phyloP scores from a whole-genome alignment of 192 early-diverging fungal genomes.

The Kappamyces sp. region DNA sequence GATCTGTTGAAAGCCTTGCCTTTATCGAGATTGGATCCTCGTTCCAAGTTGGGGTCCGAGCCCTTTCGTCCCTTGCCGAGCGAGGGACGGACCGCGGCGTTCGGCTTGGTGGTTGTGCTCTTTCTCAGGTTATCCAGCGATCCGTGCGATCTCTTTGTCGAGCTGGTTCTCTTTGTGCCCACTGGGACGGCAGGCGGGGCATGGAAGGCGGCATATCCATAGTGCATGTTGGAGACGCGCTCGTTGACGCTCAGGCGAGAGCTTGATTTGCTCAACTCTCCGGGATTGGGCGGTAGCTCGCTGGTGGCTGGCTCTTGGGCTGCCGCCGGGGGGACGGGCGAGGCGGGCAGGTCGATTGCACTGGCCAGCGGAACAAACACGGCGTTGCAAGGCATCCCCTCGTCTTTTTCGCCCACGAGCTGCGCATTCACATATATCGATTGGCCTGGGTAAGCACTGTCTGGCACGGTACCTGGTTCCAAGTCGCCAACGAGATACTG shows the following conservation, averaged over 20 bases:
- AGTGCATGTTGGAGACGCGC: constrained; percentile 47
- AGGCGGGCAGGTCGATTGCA: constrained; percentile 33
- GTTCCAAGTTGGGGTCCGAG: too few relatives aligned
- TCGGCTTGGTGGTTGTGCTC: too few relatives aligned
- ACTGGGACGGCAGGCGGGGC: constrained; percentile 23
- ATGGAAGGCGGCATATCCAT: constrained; percentile 44
- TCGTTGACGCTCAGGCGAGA: constrained; percentile 38
- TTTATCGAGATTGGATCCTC: too few relatives aligned
- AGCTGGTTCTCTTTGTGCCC: neutral
- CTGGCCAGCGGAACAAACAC: constrained; percentile 8
- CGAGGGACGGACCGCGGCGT: too few relatives aligned
- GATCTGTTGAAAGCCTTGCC: neutral
- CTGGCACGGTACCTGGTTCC: constrained; percentile 15
- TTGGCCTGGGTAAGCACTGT: neutral
- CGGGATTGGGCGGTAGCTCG: constrained; percentile 17
- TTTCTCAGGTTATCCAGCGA: neutral
- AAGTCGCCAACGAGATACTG: constrained; percentile 17
- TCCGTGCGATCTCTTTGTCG: neutral
- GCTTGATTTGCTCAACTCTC: constrained; percentile 21
- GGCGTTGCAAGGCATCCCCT: constrained; percentile 3
- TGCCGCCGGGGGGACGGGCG: constrained; percentile 20
- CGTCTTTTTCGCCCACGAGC: constrained; percentile 21
- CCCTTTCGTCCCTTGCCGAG: too few relatives aligned
- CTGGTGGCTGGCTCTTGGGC: constrained; percentile 1
- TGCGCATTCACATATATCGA: constrained; percentile 18